phyloP scores from a whole-genome alignment of 2,329 filamentous ascomycete genomes.

The Verticillium isaacii region DNA sequence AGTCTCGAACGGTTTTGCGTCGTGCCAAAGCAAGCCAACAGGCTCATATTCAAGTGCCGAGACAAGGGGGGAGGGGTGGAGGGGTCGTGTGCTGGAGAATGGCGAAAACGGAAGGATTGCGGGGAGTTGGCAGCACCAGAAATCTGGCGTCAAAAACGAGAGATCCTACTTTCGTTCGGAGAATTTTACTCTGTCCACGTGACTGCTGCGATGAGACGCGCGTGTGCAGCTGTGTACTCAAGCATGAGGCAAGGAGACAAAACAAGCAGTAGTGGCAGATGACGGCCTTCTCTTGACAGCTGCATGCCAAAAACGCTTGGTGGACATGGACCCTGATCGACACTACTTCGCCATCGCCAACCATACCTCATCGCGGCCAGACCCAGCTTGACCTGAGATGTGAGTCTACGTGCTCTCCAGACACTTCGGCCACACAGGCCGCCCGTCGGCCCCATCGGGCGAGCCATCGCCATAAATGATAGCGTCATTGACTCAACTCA shows the following conservation, averaged over 20 bases:
- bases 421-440: too few relatives aligned
- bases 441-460: too few relatives aligned
- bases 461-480: background rate
- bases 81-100: background rate
- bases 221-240: background rate
- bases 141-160: background rate
- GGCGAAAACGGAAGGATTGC: background rate
- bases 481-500: background rate
- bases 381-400: too few relatives aligned
- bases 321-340: background rate
- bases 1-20: too few relatives aligned
- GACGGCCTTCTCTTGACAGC: background rate
- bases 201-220: background rate
- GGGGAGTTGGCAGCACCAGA: background rate
- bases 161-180: background rate
- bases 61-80: background rate
- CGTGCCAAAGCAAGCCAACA: background rate
- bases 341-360: background rate
- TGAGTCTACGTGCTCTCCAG: too few relatives aligned
- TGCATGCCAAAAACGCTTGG: background rate
- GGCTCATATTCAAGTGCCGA: background rate
- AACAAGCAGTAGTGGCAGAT: background rate
- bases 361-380: too few relatives aligned
- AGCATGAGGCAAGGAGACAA: background rate
- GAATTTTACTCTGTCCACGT: background rate